Evolutionary conservation across 805 yeast genomes (phyloP), one percentile per base, ranked within the genome.

Genomic region (Candida krabiensis): DNA sequence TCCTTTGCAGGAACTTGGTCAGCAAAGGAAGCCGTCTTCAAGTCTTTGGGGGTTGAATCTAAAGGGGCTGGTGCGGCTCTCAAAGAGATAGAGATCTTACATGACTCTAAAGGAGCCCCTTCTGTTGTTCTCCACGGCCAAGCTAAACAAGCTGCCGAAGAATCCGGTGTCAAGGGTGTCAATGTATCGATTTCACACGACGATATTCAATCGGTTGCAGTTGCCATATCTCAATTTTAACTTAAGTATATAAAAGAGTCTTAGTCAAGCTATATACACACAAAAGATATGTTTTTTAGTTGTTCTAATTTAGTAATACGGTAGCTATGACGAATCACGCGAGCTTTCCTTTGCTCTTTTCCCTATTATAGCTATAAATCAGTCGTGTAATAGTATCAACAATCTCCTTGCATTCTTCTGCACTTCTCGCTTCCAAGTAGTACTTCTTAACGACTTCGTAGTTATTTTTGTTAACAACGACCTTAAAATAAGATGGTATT

Each of bases 1-100:
- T 87, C 97, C 3, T 93, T 77, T 66, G 89, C 99, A 19, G 99
- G 99, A 33, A 85, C 95, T 30, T 93, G 99, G 99, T 87, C 96
- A 21, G 99, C 99, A 30, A 93, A 93, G 70, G 99, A 93, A 71
- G 99, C 99, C 29, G 97, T 90, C 24, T 93, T 93, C 82, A 93
- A 93, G 72, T 86, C 96, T 14, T 73, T 93, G 58, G 90, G 93
- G 45, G 95, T 87, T 46, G 76, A 77, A 58, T 80, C 95, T 32
- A 78, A 81, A 60, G 99, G 99, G 43, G 96, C 91, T 12, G 99
- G 98, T 45, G 98, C 99, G 26, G 73, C 95, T 23, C 75, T 93
- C 69, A 79, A 76, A 61, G 96, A 88, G 44, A 95, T 93, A 66
- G 98, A 91, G 70, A 86, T 93, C 55, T 54, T 70, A 19, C 83